phyloP scores from a whole-genome alignment of 2,329 filamentous ascomycete genomes.

The Aspergillus fumigatiaffinis region DNA sequence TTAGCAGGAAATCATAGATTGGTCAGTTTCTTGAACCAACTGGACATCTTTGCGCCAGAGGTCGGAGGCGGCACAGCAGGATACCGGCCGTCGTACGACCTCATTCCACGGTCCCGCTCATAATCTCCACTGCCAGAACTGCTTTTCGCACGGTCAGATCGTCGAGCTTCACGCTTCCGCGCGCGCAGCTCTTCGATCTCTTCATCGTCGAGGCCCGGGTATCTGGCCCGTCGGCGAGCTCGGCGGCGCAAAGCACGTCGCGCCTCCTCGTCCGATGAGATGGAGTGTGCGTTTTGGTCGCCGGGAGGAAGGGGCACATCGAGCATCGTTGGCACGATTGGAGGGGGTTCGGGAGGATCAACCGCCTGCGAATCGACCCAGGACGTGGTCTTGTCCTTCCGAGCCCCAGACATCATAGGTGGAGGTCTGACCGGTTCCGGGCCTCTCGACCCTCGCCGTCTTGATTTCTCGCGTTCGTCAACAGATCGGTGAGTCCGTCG shows the following conservation, averaged over 20 bases:
- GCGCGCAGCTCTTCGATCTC: conserved; percentile 38
- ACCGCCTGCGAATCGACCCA: conserved; percentile 48
- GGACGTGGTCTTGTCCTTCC: conserved; percentile 47
- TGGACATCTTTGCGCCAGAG: conserved; percentile 33
- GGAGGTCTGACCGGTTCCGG: conserved; percentile 20
- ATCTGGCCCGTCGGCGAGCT: conserved; percentile 38
- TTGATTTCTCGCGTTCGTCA: conserved; percentile 28
- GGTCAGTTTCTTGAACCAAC: conserved; percentile 44
- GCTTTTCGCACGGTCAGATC: conserved; percentile 34
- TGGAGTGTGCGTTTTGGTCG: conserved; percentile 30
- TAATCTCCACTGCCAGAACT: conserved; percentile 41
- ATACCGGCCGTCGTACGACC: conserved; percentile 25
- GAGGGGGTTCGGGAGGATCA: conserved; percentile 47
- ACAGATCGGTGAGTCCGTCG: conserved; percentile 30
- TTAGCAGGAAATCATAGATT: conserved; percentile 21
- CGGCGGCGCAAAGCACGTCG: conserved; percentile 35
- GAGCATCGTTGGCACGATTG: conserved; percentile 43
- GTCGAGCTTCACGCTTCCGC: conserved; percentile 26
- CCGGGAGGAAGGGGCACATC: conserved; percentile 35
- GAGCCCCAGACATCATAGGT: conserved; percentile 33
- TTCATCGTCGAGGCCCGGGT: conserved; percentile 37
- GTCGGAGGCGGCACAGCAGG: conserved; percentile 17
- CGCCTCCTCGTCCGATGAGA: conserved; percentile 43
- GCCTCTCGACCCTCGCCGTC: conserved; percentile 34
- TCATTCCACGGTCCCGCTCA: conserved; percentile 33